These are phyloP conservation scores for Apiospora aurea DNA, from an alignment of 2,329 filamentous ascomycete species.

Conservation along the genomic window DNA sequence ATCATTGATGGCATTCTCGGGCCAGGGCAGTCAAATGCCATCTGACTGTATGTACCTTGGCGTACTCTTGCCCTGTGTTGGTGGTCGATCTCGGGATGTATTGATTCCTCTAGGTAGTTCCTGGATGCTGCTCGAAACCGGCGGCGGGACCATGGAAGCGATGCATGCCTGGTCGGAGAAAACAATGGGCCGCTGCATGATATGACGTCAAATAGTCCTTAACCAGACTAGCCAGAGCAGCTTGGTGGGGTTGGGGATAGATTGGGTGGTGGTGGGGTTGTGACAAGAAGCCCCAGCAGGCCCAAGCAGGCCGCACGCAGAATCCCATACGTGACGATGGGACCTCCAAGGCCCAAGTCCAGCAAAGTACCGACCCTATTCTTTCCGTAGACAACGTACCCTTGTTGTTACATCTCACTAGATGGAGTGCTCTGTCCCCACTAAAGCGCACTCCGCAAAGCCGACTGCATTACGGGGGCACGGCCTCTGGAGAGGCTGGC, in stretches of 20 bases:
- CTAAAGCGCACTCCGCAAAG: constrained; percentile 13
- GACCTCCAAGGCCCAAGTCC: not conserved
- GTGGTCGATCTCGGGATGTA: not conserved
- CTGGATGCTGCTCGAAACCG: constrained; percentile 9
- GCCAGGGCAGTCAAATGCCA: constrained; percentile 1
- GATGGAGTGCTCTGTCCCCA: not conserved
- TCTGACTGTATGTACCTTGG: not conserved
- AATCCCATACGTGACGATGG: not conserved
- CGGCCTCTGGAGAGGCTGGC: not conserved
- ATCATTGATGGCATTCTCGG: not conserved
- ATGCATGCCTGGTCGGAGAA: constrained; percentile 21
- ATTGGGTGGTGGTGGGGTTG: not conserved
- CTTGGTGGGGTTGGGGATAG: constrained; percentile 1
- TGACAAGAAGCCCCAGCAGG: not conserved
- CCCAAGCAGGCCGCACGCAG: not conserved
- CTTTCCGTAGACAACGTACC: not conserved
- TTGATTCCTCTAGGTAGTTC: too few species aligned
- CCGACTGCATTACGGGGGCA: constrained; percentile 5
- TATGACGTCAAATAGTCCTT: constrained; percentile 7
- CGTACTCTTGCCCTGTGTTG: not conserved
- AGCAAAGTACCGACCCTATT: not conserved
- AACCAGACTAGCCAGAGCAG: constrained; percentile 5
- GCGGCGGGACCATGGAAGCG: constrained; percentile 12
- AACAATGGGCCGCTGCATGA: constrained; percentile 18
- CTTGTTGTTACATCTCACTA: constrained; percentile 17